Conservation (phyloP, 208 protist species). For the Wallacemonas sp. region DNA sequence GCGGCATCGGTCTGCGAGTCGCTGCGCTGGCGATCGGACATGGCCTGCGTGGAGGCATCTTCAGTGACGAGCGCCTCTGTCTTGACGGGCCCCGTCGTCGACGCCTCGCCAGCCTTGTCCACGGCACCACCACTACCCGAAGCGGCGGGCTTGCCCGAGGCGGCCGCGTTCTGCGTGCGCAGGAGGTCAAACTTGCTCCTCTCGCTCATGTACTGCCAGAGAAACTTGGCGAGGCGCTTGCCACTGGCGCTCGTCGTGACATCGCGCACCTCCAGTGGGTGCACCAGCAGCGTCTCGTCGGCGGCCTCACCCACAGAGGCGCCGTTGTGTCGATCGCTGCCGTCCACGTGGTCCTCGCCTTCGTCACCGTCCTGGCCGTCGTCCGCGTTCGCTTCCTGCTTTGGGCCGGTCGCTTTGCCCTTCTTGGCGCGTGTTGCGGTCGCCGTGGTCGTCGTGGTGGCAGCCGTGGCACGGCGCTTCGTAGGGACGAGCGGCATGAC, state of each 20-base stretch:
- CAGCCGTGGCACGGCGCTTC: slow-evolving; percentile 20
- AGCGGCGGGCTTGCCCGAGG: neutral
- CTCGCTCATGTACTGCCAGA: slow-evolving; percentile 80
- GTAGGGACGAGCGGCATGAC: slow-evolving; percentile 29
- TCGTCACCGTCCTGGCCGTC: neutral
- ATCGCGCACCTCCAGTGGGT: slow-evolving; percentile 68
- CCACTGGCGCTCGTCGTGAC: slow-evolving; percentile 38
- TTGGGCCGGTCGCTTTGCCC: neutral
- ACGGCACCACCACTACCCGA: neutral
- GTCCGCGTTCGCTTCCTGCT: slow-evolving; percentile 26
- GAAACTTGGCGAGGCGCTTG: slow-evolving; percentile 71
- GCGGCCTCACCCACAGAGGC: neutral
- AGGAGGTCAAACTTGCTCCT: slow-evolving; percentile 65
- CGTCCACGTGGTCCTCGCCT: neutral
- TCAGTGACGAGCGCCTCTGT: neutral
- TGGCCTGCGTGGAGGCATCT: neutral
- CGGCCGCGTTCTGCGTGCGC: slow-evolving; percentile 16
- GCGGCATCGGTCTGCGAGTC: neutral
- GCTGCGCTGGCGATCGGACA: slow-evolving; percentile 7
- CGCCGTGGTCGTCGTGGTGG: neutral
- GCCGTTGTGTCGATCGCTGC: neutral
- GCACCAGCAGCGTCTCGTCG: slow-evolving; percentile 24
- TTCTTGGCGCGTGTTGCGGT: slow-evolving; percentile 6
- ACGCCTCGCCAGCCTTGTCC: neutral
- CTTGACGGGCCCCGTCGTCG: neutral